Conservation (phyloP, 768 basidiomycete genomes). For the Termitomyces sp. region DNA sequence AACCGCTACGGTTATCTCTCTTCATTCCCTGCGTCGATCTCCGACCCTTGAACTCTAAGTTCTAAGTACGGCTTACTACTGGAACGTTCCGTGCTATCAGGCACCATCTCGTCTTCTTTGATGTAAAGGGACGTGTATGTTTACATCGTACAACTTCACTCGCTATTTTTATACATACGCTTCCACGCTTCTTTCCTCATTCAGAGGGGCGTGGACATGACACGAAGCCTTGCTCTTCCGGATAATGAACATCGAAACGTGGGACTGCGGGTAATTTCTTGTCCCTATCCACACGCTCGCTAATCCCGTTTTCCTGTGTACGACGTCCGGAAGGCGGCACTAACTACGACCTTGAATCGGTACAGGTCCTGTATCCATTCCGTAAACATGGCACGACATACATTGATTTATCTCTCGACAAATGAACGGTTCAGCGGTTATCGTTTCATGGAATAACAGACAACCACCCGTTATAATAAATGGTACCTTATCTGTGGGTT, state of each 20-base stretch:
- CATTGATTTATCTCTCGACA: background rate
- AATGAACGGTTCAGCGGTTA: background rate
- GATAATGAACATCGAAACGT: background rate
- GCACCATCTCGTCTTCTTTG: background rate
- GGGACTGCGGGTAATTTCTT: background rate
- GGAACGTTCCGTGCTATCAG: background rate
- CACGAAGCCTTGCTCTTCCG: background rate
- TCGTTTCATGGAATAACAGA: no score
- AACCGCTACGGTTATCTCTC: background rate
- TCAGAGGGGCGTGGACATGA: background rate
- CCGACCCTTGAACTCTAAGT: background rate
- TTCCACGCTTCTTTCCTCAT: background rate
- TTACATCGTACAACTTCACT: background rate
- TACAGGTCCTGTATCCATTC: background rate
- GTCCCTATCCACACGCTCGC: background rate
- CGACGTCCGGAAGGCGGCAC: background rate
- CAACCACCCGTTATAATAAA: background rate
- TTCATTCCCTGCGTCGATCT: background rate
- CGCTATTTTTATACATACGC: background rate
- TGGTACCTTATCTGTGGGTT: background rate
- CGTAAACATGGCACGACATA: background rate
- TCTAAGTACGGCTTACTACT: background rate
- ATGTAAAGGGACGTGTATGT: background rate
- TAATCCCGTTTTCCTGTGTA: no score
- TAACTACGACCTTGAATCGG: background rate